phyloP scores from a whole-genome alignment of 768 basidiomycete species.

The Collybiopsis luxurians region DNA sequence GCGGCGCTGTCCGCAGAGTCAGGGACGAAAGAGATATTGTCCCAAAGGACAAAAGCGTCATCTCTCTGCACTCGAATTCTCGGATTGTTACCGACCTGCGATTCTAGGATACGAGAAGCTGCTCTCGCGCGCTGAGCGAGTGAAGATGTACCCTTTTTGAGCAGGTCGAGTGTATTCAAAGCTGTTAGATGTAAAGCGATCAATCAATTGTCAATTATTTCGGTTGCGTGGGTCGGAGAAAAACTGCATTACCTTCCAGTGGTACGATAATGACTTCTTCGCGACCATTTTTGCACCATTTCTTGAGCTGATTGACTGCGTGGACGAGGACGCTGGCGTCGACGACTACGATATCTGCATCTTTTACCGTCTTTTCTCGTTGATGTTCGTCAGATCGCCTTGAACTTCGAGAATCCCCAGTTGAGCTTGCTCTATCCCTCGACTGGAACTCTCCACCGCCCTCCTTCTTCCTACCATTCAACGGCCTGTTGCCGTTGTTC shows the following conservation, averaged over 20 bases:
- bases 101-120: slow-evolving; percentile 86
- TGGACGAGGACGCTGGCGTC: slow-evolving; percentile 84
- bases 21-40: slow-evolving; percentile 57
- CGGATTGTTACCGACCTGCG: slow-evolving; percentile 78
- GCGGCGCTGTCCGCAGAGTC: slow-evolving; percentile 20
- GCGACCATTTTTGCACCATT: slow-evolving; percentile 75
- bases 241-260: slow-evolving; percentile 70
- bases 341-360: slow-evolving; percentile 73
- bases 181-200: slow-evolving; percentile 45
- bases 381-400: slow-evolving; percentile 26
- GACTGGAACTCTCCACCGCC: slow-evolving; percentile 9
- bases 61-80: slow-evolving; percentile 82
- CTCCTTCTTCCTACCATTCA: slow-evolving; percentile 18
- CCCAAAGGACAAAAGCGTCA: slow-evolving; percentile 82
- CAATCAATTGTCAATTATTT: too few species aligned
- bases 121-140: slow-evolving; percentile 82
- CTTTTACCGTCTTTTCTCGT: slow-evolving; percentile 35
- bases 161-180: slow-evolving; percentile 85
- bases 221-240: too few species aligned
- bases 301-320: slow-evolving; percentile 74
- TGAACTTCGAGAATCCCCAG: slow-evolving; percentile 16
- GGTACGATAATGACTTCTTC: slow-evolving; percentile 81
- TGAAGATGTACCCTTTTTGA: slow-evolving; percentile 84
- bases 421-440: slow-evolving; percentile 12
- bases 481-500: slow-evolving; percentile 13